Evolutionary conservation across 1,284 basidiomycete genomes (phyloP), one percentile per base, ranked within the genome.

Genomic region (Rhodotorula sp.): DNA sequence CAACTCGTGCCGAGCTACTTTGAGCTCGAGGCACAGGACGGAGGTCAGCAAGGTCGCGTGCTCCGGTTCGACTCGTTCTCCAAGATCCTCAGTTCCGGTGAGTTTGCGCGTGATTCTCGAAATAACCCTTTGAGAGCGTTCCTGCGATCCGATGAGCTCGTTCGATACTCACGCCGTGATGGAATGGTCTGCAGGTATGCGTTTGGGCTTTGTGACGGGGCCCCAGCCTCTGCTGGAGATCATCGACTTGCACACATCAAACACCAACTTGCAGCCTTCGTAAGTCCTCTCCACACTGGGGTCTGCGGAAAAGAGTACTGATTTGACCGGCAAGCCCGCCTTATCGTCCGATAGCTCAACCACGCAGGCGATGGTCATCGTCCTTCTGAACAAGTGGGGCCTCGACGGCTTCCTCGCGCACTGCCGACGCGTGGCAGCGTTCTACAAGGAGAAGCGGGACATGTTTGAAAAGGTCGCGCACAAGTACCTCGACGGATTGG

Each of bases 31-130:
- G 83, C 80, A 0, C 77, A 68, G 23, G 67, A 77, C 8, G 76
- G 75, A 10, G 68, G 70, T 6, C 67, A 69, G 66, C 60, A 61
- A 6, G 92, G 92, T 5, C 86, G 89, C n/a, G 91, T 94, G 15
- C 73, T 94, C 34, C 86, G 93, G 52, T 92, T 94, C 80, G 93
- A 95, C 80, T 91, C 90, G 79, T 85, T 97, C 72, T 92, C 90
- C 67, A 97, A 97, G 84, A 85, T 95, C 56, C 83, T 95, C 28
- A 91, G 90, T 15, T 89, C 89, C 21, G 92, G 92, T 63, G 73
- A 81, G 72, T 77, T 80, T 47, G 5, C 6, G 21, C 5, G 3
- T 16, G 31, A n/a, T n/a, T n/a, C n/a, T n/a, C n/a, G n/a, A n/a
- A n/a, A n/a, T n/a, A n/a, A n/a, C n/a, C n/a, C n/a, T n/a, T n/a